Conservation (phyloP, 2,329 filamentous ascomycete genomes). For the Elsinoe batatas region DNA sequence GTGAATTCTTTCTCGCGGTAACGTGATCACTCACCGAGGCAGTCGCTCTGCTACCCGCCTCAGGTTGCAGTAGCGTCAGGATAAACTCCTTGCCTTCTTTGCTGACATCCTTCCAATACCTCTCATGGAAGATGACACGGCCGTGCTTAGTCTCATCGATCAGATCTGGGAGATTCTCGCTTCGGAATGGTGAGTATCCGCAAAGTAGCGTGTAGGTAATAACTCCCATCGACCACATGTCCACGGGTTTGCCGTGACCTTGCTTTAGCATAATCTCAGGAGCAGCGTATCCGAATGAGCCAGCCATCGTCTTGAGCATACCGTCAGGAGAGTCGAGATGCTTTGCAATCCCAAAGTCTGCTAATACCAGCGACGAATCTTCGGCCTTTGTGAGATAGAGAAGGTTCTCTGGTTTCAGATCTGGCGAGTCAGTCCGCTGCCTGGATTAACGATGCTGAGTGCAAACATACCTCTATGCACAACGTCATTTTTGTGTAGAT, state of each 20-base stretch:
- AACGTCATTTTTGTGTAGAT: constrained; percentile 87
- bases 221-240: constrained; percentile 98
- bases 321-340: constrained; percentile 87
- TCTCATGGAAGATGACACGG: constrained; percentile 86
- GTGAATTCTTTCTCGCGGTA: background rate
- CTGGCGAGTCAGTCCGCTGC: constrained; percentile 39
- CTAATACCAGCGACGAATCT: constrained; percentile 79
- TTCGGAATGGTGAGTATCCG: constrained; percentile 95
- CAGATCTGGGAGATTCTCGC: constrained; percentile 82
- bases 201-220: constrained; percentile 98
- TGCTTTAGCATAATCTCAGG: constrained; percentile 98
- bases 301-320: constrained; percentile 94
- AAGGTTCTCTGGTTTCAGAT: constrained; percentile 95
- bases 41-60: constrained; percentile 64
- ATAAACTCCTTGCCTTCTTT: constrained; percentile 95
- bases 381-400: constrained; percentile 74
- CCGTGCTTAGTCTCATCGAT: constrained; percentile 86
- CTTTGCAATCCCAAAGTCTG: constrained; percentile 97
- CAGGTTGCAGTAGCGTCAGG: constrained; percentile 64
- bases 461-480: constrained; percentile 70
- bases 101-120: constrained; percentile 98
- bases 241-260: constrained; percentile 94
- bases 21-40: constrained; percentile 52
- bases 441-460: background rate
- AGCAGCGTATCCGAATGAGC: constrained; percentile 94